A percentile compares a stretch with the other conserved stretches of the same genome.
Evolutionary conservation across 2,329 filamentous ascomycete genomes (phyloP).

Genomic region (Ophiostoma ips): DNA sequence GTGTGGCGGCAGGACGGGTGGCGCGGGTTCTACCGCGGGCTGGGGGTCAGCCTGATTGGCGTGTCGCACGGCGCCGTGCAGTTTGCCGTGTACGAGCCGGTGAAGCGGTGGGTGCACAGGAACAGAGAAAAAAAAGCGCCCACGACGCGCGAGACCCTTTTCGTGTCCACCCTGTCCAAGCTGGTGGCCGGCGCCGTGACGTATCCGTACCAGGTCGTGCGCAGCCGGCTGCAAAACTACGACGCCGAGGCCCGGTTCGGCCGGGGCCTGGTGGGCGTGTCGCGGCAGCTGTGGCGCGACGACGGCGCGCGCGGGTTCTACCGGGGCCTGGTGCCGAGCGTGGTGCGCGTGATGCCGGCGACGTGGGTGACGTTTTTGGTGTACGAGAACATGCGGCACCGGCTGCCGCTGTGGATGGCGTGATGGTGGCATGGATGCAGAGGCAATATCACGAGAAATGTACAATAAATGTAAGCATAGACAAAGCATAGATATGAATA

Average conservation of each 20-base stretch:
- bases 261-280: constrained; percentile 55
- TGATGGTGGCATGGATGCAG: too few species aligned
- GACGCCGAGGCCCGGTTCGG: constrained; percentile 63
- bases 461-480: too few species aligned
- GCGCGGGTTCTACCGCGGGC: constrained; percentile 73
- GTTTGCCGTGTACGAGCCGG: constrained; percentile 83
- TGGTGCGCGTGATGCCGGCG: constrained; percentile 82
- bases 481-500: too few species aligned
- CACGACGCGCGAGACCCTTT: constrained; percentile 59
- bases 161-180: constrained; percentile 69
- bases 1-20: constrained; percentile 60
- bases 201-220: constrained; percentile 89
- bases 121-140: constrained; percentile 29
- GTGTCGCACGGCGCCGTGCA: constrained; percentile 89
- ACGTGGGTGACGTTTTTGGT: constrained; percentile 96
- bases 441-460: too few species aligned
- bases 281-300: constrained; percentile 58
- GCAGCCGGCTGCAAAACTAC: constrained; percentile 81
- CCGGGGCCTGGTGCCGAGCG: constrained; percentile 74
- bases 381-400: constrained; percentile 82
- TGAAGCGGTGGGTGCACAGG: constrained; percentile 27
- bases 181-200: constrained; percentile 78
- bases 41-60: constrained; percentile 69
- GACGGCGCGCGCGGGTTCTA: constrained; percentile 82
- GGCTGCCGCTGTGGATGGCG: constrained; percentile 36